Evolutionary conservation across 2,329 filamentous ascomycete genomes (phyloP).

Genomic region (Ophiocordyceps camponoti-floridani): DNA sequence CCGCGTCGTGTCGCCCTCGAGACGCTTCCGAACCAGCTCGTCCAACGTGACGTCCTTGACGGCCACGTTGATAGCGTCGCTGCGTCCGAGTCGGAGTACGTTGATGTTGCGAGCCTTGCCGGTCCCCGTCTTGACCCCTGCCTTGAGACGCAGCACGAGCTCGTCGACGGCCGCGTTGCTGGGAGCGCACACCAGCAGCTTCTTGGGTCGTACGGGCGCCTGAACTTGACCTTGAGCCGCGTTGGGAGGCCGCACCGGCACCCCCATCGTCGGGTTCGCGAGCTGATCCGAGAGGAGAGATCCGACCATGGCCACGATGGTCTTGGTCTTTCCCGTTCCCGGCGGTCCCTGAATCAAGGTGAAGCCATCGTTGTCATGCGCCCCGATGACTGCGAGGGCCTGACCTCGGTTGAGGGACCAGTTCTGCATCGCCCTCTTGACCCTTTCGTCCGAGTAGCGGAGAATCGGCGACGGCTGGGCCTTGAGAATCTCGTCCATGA

Average conservation of each 20-base stretch:
- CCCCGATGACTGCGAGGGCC: conserved; percentile 78
- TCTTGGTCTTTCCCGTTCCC: conserved; percentile 96
- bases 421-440: conserved; percentile 51
- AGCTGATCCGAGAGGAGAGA: conserved; percentile 37
- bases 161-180: conserved; percentile 98
- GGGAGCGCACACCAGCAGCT: conserved; percentile 89
- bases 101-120: conserved; percentile 63
- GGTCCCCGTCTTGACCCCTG: conserved; percentile 60
- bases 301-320: conserved; percentile 90
- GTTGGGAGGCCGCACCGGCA: conserved; percentile 12
- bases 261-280: conserved; percentile 14
- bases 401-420: conserved; percentile 81
- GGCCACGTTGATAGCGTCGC: conserved; percentile 77
- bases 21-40: conserved; percentile 63
- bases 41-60: conserved; percentile 89
- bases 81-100: conserved; percentile 76
- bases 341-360: conserved; percentile 91
- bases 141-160: conserved; percentile 78
- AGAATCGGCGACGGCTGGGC: conserved; percentile 83
- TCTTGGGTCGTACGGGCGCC: conserved; percentile 38
- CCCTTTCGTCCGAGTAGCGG: conserved; percentile 56
- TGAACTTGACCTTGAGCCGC: conserved; percentile 3
- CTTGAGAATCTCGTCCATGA: conserved; percentile 79
- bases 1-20: conserved; percentile 42
- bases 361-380: conserved; percentile 90